phyloP scores from a whole-genome alignment of 306 rosid genomes.

The Astragalus glycyphyllos region DNA sequence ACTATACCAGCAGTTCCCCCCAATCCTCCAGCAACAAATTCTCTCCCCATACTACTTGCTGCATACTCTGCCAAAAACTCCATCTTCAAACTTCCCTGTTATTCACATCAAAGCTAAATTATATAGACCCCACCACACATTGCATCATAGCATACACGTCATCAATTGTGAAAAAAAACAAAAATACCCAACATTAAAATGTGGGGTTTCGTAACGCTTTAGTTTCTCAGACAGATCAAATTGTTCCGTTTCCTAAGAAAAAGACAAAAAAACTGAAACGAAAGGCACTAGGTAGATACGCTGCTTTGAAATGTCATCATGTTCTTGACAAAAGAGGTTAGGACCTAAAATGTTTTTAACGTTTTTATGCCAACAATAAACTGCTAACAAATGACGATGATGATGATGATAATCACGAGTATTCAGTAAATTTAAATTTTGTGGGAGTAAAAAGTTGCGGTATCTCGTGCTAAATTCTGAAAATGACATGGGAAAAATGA shows the following conservation, averaged over 20 bases:
- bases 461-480: too few species aligned
- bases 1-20: conserved; percentile 18
- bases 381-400: too few species aligned
- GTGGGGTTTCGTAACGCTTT: neutral
- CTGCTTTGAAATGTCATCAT: neutral
- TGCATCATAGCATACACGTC: neutral
- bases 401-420: too few species aligned
- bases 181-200: neutral
- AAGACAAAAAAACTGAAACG: neutral
- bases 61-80: neutral
- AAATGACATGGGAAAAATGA: too few species aligned
- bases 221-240: neutral
- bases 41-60: conserved; percentile 5
- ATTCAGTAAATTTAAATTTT: too few species aligned
- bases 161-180: neutral
- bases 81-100: neutral
- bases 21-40: conserved; percentile 14
- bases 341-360: too few species aligned
- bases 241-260: neutral
- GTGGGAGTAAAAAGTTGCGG: too few species aligned
- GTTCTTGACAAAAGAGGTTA: too few species aligned
- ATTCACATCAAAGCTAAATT: neutral
- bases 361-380: too few species aligned
- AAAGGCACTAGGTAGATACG: too few species aligned
- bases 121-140: neutral